Percentiles rank a stretch among this genome's conserved stretches.
Conservation (phyloP, 2,329 filamentous ascomycete species). For the Paracamarosporium sp. region DNA sequence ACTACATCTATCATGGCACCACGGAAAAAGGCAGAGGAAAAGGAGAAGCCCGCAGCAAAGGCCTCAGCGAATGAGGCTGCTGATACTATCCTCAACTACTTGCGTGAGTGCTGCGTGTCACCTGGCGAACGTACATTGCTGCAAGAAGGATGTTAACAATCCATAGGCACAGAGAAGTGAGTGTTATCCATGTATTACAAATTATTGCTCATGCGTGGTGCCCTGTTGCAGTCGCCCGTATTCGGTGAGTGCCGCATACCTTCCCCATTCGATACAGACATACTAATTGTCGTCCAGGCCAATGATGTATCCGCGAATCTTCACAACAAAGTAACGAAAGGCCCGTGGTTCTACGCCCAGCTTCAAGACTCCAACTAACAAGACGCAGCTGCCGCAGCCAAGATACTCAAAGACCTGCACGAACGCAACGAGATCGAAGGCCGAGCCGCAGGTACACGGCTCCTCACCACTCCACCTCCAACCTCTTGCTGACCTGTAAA, state of each 20-base stretch:
- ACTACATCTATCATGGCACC: constrained; percentile 38
- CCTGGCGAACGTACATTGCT: background rate
- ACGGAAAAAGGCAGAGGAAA: constrained; percentile 45
- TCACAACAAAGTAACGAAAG: constrained; percentile 66
- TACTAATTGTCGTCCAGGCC: constrained; percentile 40
- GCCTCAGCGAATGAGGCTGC: constrained; percentile 39
- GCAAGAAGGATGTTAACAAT: constrained; percentile 9
- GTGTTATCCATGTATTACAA: constrained; percentile 18
- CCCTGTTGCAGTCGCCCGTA: constrained; percentile 58
- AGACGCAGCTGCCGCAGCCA: constrained; percentile 61
- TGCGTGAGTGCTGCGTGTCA: constrained; percentile 48
- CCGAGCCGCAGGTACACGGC: constrained; percentile 56
- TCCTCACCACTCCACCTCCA: background rate
- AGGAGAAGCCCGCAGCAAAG: constrained; percentile 32
- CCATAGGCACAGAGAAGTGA: constrained; percentile 58
- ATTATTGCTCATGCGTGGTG: background rate
- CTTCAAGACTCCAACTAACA: constrained; percentile 19
- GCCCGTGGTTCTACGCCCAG: constrained; percentile 31
- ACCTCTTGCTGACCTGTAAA: constrained; percentile 4
- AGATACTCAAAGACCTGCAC: constrained; percentile 68
- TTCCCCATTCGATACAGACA: background rate
- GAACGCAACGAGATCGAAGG: constrained; percentile 66
- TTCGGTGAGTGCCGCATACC: constrained; percentile 49
- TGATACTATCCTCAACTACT: constrained; percentile 57
- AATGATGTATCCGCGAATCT: constrained; percentile 67